Evolutionary conservation across 2,329 filamentous ascomycete genomes (phyloP).

Genomic region (Neocatenulostroma microsporum): DNA sequence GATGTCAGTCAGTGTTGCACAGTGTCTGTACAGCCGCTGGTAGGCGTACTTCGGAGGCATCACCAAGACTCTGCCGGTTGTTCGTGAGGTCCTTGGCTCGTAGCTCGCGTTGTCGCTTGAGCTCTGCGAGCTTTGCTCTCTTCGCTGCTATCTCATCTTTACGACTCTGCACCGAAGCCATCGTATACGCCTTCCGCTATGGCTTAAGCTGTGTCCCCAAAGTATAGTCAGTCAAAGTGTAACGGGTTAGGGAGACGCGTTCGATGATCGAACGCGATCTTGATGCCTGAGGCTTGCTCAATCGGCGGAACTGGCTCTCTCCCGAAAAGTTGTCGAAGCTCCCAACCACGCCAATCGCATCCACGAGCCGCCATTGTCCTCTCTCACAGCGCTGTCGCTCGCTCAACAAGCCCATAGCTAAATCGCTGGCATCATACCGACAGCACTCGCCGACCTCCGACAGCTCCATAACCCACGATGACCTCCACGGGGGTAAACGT

Average conservation of each 20-base stretch:
- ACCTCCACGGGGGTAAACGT: conserved; percentile 48
- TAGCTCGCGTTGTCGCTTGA: conserved; percentile 84
- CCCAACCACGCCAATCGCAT: conserved; percentile 8
- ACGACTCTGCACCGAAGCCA: conserved; percentile 53
- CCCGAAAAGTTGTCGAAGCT: conserved; percentile 3
- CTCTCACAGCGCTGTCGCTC: conserved; percentile 3
- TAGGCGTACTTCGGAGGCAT: conserved; percentile 59
- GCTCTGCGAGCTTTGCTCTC: conserved; percentile 91
- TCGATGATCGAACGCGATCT: no score
- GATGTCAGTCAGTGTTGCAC: conserved; percentile 21
- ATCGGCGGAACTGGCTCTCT: background rate
- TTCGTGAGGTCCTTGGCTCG: conserved; percentile 67
- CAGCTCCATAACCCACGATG: conserved; percentile 22
- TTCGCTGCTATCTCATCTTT: conserved; percentile 96
- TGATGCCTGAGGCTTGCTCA: no score
- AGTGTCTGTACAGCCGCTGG: conserved; percentile 5
- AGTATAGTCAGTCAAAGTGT: no score
- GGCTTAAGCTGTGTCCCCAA: no score
- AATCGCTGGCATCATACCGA: background rate
- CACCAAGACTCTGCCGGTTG: conserved; percentile 60
- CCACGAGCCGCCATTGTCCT: background rate
- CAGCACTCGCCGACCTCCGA: background rate
- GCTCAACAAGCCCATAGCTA: background rate
- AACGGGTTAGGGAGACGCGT: no score
- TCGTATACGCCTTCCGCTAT: no score